A percentile compares a stretch with the other conserved stretches of the same genome.
Conservation (phyloP, 2,329 filamentous ascomycete genomes). For the Calonectria pauciramosa region DNA sequence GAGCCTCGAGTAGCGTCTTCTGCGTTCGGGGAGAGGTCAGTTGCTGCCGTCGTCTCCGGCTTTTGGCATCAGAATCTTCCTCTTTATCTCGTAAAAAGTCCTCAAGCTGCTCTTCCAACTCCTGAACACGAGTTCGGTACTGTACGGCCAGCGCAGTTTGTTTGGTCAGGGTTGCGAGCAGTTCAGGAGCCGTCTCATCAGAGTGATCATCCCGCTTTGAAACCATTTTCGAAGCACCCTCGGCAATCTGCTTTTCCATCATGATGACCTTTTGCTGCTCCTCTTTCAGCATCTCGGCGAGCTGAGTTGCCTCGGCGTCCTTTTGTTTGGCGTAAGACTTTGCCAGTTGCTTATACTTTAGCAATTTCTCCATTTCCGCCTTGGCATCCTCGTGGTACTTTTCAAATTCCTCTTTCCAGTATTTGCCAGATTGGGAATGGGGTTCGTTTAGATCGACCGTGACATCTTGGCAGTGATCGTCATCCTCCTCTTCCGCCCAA, state of each 20-base stretch:
- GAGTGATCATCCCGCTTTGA: constrained; percentile 49
- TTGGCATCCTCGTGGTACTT: constrained; percentile 80
- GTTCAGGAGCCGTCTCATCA: constrained; percentile 60
- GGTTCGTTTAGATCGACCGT: constrained; percentile 81
- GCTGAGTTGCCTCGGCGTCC: constrained; percentile 77
- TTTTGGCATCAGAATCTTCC: constrained; percentile 48
- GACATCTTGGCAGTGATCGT: constrained; percentile 66
- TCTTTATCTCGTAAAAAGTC: constrained; percentile 55
- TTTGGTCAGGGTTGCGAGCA: constrained; percentile 67
- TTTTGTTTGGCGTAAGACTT: constrained; percentile 85
- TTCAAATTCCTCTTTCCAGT: constrained; percentile 85
- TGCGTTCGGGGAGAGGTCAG: constrained; percentile 64
- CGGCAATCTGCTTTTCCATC: constrained; percentile 74
- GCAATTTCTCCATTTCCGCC: constrained; percentile 81
- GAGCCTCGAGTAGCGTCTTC: constrained; percentile 65
- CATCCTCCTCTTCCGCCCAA: constrained; percentile 66
- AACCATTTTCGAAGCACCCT: constrained; percentile 70
- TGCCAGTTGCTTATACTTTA: constrained; percentile 84
- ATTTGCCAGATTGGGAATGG: constrained; percentile 80
- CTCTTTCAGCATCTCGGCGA: constrained; percentile 75
- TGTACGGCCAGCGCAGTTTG: constrained; percentile 71
- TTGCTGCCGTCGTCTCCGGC: constrained; percentile 53
- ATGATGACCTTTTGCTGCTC: constrained; percentile 75
- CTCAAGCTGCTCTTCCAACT: constrained; percentile 67
- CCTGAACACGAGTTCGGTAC: constrained; percentile 71